These are phyloP conservation scores for Phytopythium cucurbitacearum DNA, from an alignment of 352 stramenopile species.

Conservation along the genomic window DNA sequence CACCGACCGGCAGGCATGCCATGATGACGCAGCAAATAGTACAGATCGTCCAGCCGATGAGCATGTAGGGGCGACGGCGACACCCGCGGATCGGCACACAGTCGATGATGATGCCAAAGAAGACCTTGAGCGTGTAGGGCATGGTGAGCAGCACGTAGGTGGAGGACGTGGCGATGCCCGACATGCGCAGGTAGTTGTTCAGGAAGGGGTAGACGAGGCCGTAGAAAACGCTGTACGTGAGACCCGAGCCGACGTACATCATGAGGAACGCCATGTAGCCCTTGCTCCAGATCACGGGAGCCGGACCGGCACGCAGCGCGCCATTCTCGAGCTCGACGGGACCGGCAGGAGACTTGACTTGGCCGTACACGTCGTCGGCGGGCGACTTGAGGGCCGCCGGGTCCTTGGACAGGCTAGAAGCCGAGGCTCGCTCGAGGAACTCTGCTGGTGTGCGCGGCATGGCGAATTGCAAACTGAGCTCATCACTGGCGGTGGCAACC, in stretches of 20 bases:
- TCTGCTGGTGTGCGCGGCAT: too few relatives aligned
- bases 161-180: conserved; percentile 28
- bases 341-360: too few relatives aligned
- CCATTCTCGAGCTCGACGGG: conserved; percentile 20
- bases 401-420: too few relatives aligned
- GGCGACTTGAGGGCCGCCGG: too few relatives aligned
- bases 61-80: conserved; percentile 76
- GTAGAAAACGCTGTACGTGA: conserved; percentile 42
- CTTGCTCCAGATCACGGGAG: conserved; percentile 24
- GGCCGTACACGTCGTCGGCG: too few relatives aligned
- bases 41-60: conserved; percentile 51
- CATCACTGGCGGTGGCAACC: too few relatives aligned
- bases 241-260: conserved; percentile 37
- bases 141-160: conserved; percentile 46
- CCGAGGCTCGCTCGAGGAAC: too few relatives aligned
- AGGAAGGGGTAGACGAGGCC: conserved; percentile 41
- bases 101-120: conserved; percentile 79
- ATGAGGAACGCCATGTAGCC: conserved; percentile 34
- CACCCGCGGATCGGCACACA: conserved; percentile 81
- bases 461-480: too few relatives aligned
- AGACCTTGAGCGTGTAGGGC: conserved; percentile 75
- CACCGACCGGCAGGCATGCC: conserved; percentile 23
- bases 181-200: conserved; percentile 46
- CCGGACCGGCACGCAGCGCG: conserved; percentile 29
- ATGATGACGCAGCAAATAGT: conserved; percentile 33